Conservation (phyloP, 2,329 filamentous ascomycete species). For the Fusarium sp. region DNA sequence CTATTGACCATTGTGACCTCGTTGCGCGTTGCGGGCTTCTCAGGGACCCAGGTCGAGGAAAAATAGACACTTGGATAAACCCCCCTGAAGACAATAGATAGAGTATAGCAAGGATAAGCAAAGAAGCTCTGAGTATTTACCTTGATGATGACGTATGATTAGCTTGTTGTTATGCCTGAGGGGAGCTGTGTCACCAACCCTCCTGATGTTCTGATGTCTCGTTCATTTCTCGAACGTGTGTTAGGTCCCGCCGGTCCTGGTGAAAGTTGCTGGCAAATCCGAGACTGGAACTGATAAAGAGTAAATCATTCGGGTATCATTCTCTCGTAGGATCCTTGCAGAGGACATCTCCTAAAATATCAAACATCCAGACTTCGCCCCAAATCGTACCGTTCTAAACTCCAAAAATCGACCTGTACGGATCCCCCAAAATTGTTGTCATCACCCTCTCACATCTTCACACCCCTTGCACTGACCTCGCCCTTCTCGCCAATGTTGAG, state of each 20-base stretch:
- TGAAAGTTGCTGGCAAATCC: background rate
- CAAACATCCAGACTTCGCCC: background rate
- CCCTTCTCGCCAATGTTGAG: constrained; percentile 73
- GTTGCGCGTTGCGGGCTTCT: background rate
- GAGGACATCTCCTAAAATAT: background rate
- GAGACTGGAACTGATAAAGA: background rate
- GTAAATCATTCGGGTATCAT: constrained; percentile 15
- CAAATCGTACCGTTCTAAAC: background rate
- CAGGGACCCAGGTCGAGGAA: no score
- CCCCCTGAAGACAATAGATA: no score
- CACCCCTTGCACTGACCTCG: constrained; percentile 69
- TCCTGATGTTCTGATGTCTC: no score
- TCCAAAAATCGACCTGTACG: background rate
- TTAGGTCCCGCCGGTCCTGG: background rate
- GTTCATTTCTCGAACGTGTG: no score
- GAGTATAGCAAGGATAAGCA: no score
- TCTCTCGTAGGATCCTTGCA: background rate
- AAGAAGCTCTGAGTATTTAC: no score
- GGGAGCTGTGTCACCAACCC: no score
- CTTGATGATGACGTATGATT: no score
- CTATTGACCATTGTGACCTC: background rate
- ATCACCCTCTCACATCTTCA: constrained; percentile 54
- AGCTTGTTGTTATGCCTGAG: no score
- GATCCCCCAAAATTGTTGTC: constrained; percentile 7
- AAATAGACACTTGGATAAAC: no score